These are phyloP conservation scores for Dactylellina leptospora DNA, from an alignment of 2,329 filamentous ascomycete genomes.

Conservation along the genomic window DNA sequence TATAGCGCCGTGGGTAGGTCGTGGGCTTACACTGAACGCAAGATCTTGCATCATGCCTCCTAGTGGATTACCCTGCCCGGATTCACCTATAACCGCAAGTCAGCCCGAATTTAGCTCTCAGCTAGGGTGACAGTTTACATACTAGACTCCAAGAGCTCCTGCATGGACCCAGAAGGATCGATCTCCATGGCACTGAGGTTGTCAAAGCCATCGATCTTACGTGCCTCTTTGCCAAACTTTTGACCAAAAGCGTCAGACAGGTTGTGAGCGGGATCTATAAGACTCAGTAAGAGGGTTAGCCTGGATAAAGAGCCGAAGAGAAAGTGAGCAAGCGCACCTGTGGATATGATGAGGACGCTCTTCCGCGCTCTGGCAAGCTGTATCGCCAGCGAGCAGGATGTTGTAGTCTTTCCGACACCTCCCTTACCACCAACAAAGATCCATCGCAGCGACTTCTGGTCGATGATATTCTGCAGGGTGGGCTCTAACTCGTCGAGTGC, in stretches of 20 bases:
- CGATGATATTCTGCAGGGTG: conserved; percentile 90
- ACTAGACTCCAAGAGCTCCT: conserved; percentile 76
- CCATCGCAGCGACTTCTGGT: conserved; percentile 95
- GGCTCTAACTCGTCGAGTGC: conserved; percentile 88
- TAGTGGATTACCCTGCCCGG: conserved; percentile 63
- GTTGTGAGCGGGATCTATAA: conserved; percentile 85
- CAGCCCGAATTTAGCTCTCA: not conserved
- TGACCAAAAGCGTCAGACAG: conserved; percentile 96
- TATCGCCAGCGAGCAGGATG: conserved; percentile 96
- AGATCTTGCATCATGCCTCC: conserved; percentile 99
- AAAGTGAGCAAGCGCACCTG: conserved; percentile 63
- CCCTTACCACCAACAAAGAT: conserved; percentile 99
- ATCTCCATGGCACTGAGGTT: conserved; percentile 99
- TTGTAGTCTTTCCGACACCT: conserved; percentile 99
- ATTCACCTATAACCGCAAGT: conserved; percentile 50
- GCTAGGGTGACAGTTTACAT: not conserved
- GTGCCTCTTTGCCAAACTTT: conserved; percentile 98
- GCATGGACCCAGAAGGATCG: conserved; percentile 96
- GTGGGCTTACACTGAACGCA: conserved; percentile 80
- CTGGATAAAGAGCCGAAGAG: not conserved
- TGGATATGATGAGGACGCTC: conserved; percentile 96
- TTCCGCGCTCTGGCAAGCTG: conserved; percentile 94
- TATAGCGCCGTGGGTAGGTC: not conserved
- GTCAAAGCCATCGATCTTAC: conserved; percentile 87
- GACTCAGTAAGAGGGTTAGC: conserved; percentile 9